Base-by-base conservation (phyloP, 129 eudicot genomes). In the Pulicaria dysenterica region DNA sequence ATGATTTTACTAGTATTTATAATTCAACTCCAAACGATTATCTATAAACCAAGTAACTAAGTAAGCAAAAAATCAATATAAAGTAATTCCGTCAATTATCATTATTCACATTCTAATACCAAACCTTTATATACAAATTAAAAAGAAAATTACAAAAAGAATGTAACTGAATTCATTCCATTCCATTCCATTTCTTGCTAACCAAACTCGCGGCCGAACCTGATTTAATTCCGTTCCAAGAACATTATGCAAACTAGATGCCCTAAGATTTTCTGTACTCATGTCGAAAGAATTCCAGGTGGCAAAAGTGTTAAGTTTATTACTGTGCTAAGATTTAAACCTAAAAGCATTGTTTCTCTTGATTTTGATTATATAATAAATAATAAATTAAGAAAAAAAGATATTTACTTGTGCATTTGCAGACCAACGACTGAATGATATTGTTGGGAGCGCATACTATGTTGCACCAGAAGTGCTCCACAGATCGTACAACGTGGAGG, bases 391-490 rank as follows among this genome's bases (percentile, higher is more conserved):
- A 72, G 79, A 60, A 39, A 46, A 45, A 50, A 77, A 41, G 15
- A 14, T 61, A 9, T 11, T 3, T 68, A 80, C 1, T 53, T 70
- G 54, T 61, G 34, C 45, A 66, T 66, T 8, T 77, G 81, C 96
- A 95, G 99, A 95, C 72, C 88, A 79, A 48, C 89, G 99, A 51
- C 90, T 95, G 58, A 91, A 86, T 70, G 99, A 95, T 74, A 89
- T 95, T 55, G 99, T 95, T 69, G 99, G 99, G 57, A 95, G 99
- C 77, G 97, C 99, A 54, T 95, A 95, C 78, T 95, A 95, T 76
- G 99, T 95, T 59, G 97, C 99, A 44, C 99, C 99, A 7, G 99
- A 95, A 86, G 99, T 95, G 66, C 97, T 95, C 61, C 97, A 91
- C 70, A 83, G 96, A 80, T 95, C 97, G 57, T 95, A 95, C 78